phyloP scores from a whole-genome alignment of 441 rosid genomes.

The Mallotus japonicus region DNA sequence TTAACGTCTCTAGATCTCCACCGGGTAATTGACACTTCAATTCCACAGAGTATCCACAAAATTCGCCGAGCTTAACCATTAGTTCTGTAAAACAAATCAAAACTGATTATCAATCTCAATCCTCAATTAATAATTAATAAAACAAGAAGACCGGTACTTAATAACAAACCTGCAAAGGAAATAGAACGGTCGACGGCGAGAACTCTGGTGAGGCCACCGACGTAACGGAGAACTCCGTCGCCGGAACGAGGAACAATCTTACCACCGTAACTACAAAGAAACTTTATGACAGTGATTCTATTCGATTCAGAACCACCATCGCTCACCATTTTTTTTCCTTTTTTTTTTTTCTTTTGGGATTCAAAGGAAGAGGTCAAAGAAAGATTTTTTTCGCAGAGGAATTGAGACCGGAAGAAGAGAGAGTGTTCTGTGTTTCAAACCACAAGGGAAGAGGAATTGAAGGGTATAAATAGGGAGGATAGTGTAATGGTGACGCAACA shows the following conservation, averaged over 20 bases:
- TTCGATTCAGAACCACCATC: constrained; percentile 9
- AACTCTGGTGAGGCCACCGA: constrained; percentile 78
- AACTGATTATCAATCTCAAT: background rate
- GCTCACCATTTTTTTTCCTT: constrained; percentile 28
- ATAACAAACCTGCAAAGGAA: constrained; percentile 49
- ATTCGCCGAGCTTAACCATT: constrained; percentile 72
- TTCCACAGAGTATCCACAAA: constrained; percentile 62
- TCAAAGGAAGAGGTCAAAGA: background rate
- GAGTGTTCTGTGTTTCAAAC: constrained; percentile 26
- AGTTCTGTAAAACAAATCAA: constrained; percentile 41
- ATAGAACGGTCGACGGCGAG: constrained; percentile 63
- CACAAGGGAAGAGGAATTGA: background rate
- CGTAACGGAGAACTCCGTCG: constrained; percentile 79
- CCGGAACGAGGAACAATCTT: constrained; percentile 60
- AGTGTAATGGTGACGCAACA: background rate
- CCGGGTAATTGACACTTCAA: constrained; percentile 68
- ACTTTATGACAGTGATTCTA: constrained; percentile 36
- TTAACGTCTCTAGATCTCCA: constrained; percentile 75
- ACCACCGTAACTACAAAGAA: constrained; percentile 82
- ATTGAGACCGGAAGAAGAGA: background rate
- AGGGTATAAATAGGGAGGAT: constrained; percentile 19
- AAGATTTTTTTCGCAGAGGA: background rate
- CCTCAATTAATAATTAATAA: no score
- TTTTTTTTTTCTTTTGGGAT: no score
- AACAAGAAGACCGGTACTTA: background rate